Base-by-base conservation (phyloP, 345 rosid genomes). In the Microcos paniculata region DNA sequence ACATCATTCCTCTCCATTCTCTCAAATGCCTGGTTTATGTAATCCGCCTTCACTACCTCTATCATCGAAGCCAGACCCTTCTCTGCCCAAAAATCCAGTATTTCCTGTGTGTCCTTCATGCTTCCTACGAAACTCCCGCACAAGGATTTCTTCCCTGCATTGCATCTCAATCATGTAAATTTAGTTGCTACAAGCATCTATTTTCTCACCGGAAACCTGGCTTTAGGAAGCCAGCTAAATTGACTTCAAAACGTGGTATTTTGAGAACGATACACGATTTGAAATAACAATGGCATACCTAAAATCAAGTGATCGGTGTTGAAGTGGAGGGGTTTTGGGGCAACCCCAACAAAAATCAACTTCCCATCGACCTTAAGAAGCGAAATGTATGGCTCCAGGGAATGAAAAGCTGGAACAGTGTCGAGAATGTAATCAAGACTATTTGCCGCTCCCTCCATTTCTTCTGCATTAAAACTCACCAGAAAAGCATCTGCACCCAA, bases 1-100 rank as follows among this genome's bases (percentile, higher is more conserved):
- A 83, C 90, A 71, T 90, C 97, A 71, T 90, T 93, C 87, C 67
- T 87, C 78, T 79, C 88, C 74, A 88, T 87, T 80, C 91, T 84
- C 78, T 88, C 87, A 73, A 88, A 83, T 8, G 93, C 92, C 63
- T 79, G 40, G 78, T 84, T 87, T 52, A 86, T 78, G 26, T 84
- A 85, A 51, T 88, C 93, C 51, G 86, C 80, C 84, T 88, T 82
- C 79, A 91, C 81, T 21, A 82, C 80, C 70, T 91, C 96, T 8
- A 90, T 87, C 65, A 82, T 86, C 8, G 88, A 78, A 8, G 59
- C 80, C 80, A 93, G 74, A 0, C 87, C 90, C 77, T 88, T 91
- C 46, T 87, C 87, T 38, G 75, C 79, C 84, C 91, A 83, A 30
- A 90, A 88, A 0, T 80, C 86, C 38, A 85, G 73, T 73, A 89